Base-by-base conservation (phyloP, 306 rosid species). In the Ammopiptanthus mongolicus region DNA sequence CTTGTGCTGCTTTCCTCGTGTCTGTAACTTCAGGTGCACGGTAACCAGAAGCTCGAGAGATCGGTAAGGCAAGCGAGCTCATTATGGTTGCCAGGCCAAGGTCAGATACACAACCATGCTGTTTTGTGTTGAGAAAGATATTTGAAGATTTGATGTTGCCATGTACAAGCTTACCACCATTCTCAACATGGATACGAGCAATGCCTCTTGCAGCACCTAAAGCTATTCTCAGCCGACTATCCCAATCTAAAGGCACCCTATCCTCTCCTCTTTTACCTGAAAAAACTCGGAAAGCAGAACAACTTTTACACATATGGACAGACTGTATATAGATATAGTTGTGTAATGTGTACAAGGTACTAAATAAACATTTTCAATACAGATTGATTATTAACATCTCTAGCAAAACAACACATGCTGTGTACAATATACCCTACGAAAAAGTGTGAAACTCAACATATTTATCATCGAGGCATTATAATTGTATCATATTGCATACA, bases 11-110 rank as follows among this genome's bases (percentile, higher is more conserved):
- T 77, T 93, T 93, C 67, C 97, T 78, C 28, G 97, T 93, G 82
- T 93, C 98, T 1, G 89, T 90, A 33, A 91, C 97, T 82, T 93
- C 98, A 3, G 97, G 96, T 59, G 98, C 96, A 37, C 97, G 96
- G 78, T 91, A 93, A 60, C 98, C 98, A 0, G 98, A 88, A 8
- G 98, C 97, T n/a, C 98, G 90, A 11, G 97, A 85, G 71, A 91
- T 77, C 0, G 98, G 98, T 1, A 91, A 79, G 19, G 97, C 74
- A 11, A 93, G 82, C 5, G 98, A 84, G 83, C 85, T 85, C 85
- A 87, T 89, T 83, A 93, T 67, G 42, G 87, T 82, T 72, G 98
- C 90, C 52, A 93, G 78, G 48, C 98, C 97, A 59, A 86, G 87
- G 73, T 93, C 98, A 6, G 97, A 91, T 29, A 93, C 89, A 76